Evolutionary conservation across 768 basidiomycete species (phyloP).

Genomic region (Pisolithus albus): DNA sequence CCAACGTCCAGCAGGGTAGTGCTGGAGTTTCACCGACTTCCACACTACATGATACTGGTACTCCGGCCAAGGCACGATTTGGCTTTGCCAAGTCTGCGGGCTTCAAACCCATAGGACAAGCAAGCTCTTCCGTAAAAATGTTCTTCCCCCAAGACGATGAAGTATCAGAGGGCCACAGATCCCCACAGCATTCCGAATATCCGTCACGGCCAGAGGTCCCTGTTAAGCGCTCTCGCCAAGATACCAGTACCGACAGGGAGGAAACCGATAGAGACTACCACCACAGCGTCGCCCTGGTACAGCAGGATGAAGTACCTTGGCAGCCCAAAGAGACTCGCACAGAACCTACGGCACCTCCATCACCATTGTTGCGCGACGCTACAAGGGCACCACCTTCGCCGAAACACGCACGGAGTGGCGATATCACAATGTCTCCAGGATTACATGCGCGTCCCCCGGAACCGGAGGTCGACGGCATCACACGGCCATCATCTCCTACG

Average conservation of each 20-base stretch:
- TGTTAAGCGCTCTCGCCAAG: slow-evolving; percentile 22
- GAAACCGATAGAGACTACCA: slow-evolving; percentile 8
- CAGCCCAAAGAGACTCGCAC: slow-evolving; percentile 3
- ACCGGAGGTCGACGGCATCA: slow-evolving; percentile 16
- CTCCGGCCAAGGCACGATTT: slow-evolving; percentile 11
- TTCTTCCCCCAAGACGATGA: slow-evolving; percentile 86
- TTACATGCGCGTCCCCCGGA: slow-evolving; percentile 17
- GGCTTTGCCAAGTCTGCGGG: slow-evolving; percentile 37
- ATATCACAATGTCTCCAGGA: slow-evolving; percentile 15
- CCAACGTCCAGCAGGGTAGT: slow-evolving; percentile 8
- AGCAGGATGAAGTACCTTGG: slow-evolving; percentile 8
- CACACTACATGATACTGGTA: slow-evolving; percentile 13
- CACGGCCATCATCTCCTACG: slow-evolving; percentile 25
- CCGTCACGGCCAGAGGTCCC: slow-evolving; percentile 21
- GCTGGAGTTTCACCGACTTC: slow-evolving; percentile 6
- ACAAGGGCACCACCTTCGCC: slow-evolving; percentile 17
- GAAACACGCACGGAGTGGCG: slow-evolving; percentile 15
- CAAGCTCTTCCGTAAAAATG: slow-evolving; percentile 51
- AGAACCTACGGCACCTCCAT: slow-evolving; percentile 12
- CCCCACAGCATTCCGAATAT: slow-evolving; percentile 11
- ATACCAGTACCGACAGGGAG: slow-evolving; percentile 14
- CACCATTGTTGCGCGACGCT: slow-evolving; percentile 15
- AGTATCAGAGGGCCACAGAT: slow-evolving; percentile 32
- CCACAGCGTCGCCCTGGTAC: slow-evolving; percentile 1
- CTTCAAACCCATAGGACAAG: slow-evolving; percentile 61